A percentile compares a stretch with the other conserved stretches of the same genome.
Conservation (phyloP, 2,329 filamentous ascomycete genomes). For the Scytalidium lignicola region DNA sequence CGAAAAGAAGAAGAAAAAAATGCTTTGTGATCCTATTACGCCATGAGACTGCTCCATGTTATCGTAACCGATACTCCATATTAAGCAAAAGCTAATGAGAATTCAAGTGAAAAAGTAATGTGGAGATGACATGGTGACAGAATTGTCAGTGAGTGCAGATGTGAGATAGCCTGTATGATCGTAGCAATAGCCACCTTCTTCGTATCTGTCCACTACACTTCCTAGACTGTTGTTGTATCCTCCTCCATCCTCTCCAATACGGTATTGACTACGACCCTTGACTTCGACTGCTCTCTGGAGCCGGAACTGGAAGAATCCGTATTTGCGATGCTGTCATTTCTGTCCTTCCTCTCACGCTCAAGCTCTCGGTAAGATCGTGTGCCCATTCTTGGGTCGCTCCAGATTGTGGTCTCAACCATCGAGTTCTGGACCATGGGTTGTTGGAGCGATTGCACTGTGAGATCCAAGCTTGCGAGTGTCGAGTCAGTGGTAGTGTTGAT, state of each 20-base stretch:
- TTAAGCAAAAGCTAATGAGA: too few relatives aligned
- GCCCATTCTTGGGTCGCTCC: constrained; percentile 10
- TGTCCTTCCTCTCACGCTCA: constrained; percentile 1
- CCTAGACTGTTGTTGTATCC: neutral
- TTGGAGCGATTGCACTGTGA: constrained; percentile 3
- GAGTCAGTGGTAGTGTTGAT: neutral
- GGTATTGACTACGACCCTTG: neutral
- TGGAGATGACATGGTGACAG: too few relatives aligned
- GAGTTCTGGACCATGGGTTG: neutral
- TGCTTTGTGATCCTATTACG: too few relatives aligned
- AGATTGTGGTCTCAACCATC: constrained; percentile 1
- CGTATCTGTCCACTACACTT: neutral
- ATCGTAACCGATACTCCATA: too few relatives aligned
- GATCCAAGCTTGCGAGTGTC: constrained; percentile 1
- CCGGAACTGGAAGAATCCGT: neutral
- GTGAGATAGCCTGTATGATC: too few relatives aligned
- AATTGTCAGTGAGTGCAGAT: too few relatives aligned
- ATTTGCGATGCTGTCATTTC: neutral
- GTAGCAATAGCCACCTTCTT: too few relatives aligned
- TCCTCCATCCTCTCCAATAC: neutral
- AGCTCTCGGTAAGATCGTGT: constrained; percentile 19
- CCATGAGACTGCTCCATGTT: too few relatives aligned
- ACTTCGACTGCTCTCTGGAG: neutral
- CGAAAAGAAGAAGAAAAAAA: too few relatives aligned
- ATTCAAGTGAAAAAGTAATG: too few relatives aligned